Evolutionary conservation across 306 rosid species (phyloP).

Genomic region (Abrus precatorius): DNA sequence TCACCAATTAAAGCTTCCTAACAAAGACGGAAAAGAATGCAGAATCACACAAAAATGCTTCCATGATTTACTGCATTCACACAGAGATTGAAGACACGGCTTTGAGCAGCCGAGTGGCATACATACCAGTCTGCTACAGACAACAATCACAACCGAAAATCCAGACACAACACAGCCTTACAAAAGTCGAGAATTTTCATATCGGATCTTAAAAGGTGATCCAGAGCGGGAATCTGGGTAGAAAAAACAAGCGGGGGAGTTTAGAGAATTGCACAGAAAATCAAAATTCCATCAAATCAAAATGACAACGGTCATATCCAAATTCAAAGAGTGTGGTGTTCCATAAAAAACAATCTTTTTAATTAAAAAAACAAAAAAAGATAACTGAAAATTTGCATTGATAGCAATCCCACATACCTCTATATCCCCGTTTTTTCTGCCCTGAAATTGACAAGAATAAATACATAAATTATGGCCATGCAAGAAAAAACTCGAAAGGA

Average conservation of each 20-base stretch:
- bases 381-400: conserved; percentile 40
- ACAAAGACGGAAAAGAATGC: conserved; percentile 41
- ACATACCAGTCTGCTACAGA: conserved; percentile 31
- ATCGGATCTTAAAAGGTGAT: conserved; percentile 42
- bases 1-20: conserved; percentile 28
- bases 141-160: conserved; percentile 26
- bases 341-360: not conserved
- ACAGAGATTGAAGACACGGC: conserved; percentile 39
- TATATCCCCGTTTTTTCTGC: not conserved
- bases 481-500: conserved; percentile 16
- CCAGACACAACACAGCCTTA: not conserved
- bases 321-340: conserved; percentile 27
- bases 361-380: conserved; percentile 26
- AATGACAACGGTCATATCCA: conserved; percentile 48
- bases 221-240: not conserved
- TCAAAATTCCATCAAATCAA: conserved; percentile 36
- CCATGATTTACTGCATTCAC: conserved; percentile 25
- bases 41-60: conserved; percentile 27
- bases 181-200: conserved; percentile 17
- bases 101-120: not conserved
- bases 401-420: conserved; percentile 35
- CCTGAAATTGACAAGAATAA: not conserved
- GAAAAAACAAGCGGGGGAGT: not conserved
- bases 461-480: conserved; percentile 3
- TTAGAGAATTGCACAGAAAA: conserved; percentile 18